These are phyloP conservation scores for Clonostachys rhizophaga DNA, from an alignment of 2,329 filamentous ascomycete species.

Conservation along the genomic window DNA sequence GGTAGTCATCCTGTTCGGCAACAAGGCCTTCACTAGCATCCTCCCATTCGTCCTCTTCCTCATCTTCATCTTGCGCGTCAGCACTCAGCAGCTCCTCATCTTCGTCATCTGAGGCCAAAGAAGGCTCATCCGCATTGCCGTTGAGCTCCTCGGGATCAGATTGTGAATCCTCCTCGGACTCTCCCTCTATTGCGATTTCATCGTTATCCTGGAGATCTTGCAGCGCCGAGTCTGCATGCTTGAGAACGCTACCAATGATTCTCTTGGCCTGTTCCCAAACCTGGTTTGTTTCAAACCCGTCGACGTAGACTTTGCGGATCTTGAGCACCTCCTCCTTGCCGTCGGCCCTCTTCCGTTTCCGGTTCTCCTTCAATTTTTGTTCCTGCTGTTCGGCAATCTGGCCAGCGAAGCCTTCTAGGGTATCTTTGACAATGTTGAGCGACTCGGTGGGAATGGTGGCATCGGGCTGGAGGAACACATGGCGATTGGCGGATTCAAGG, in stretches of 20 bases:
- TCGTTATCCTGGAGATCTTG: conserved; percentile 47
- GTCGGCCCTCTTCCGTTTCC: conserved; percentile 68
- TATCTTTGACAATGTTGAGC: conserved; percentile 72
- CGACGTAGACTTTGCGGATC: conserved; percentile 75
- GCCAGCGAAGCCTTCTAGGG: conserved; percentile 72
- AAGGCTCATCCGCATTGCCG: neutral
- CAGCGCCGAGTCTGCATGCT: conserved; percentile 40
- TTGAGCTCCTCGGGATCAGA: conserved; percentile 6
- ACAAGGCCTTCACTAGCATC: conserved; percentile 7
- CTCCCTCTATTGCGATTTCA: conserved; percentile 11
- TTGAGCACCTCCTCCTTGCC: conserved; percentile 54
- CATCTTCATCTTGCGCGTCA: conserved; percentile 20
- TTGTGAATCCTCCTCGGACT: conserved; percentile 27
- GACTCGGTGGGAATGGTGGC: conserved; percentile 63
- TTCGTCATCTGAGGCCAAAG: conserved; percentile 2
- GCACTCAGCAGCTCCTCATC: conserved; percentile 16
- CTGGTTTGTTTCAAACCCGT: conserved; percentile 84
- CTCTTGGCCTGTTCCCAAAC: conserved; percentile 91
- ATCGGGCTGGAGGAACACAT: conserved; percentile 73
- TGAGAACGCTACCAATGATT: conserved; percentile 60
- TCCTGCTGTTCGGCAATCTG: conserved; percentile 71
- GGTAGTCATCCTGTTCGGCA: conserved; percentile 21
- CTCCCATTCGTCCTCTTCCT: conserved; percentile 26
- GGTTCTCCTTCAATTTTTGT: conserved; percentile 62
- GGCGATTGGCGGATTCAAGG: conserved; percentile 56